Evolutionary conservation across 2,329 filamentous ascomycete genomes (phyloP).

Genomic region (Thelonectria blattea): DNA sequence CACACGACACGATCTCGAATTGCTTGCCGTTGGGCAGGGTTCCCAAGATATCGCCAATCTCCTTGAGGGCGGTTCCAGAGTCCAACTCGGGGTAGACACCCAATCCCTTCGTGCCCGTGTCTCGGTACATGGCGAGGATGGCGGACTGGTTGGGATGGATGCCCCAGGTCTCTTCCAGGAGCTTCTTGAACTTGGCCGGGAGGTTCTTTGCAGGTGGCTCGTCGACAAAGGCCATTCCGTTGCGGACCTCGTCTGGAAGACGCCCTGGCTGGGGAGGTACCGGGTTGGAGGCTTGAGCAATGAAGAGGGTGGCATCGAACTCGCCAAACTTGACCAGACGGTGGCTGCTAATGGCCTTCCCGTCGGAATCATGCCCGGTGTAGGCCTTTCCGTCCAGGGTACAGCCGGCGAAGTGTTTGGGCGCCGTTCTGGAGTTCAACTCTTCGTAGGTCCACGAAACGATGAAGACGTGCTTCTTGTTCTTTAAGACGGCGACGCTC

Average conservation of each 20-base stretch:
- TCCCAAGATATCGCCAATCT: background rate
- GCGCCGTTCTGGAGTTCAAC: background rate
- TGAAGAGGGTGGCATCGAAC: too few relatives aligned
- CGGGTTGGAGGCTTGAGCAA: too few relatives aligned
- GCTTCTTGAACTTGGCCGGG: background rate
- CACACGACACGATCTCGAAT: background rate
- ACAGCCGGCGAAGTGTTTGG: background rate
- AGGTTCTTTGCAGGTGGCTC: background rate
- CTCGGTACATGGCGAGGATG: background rate
- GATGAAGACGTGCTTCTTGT: background rate
- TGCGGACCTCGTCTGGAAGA: background rate
- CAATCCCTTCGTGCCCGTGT: background rate
- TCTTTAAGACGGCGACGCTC: background rate
- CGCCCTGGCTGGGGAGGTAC: too few relatives aligned
- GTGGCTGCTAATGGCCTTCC: too few relatives aligned
- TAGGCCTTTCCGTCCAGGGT: background rate
- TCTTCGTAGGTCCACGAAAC: background rate
- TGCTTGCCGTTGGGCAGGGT: background rate
- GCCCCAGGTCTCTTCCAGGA: background rate
- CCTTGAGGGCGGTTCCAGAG: background rate
- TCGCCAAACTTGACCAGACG: too few relatives aligned
- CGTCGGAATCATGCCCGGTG: background rate
- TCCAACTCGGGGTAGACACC: background rate
- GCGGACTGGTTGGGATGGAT: background rate
- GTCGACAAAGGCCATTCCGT: background rate